Evolutionary conservation across 192 early-diverging fungal species (phyloP).

Genomic region (Linnemannia zychae): DNA sequence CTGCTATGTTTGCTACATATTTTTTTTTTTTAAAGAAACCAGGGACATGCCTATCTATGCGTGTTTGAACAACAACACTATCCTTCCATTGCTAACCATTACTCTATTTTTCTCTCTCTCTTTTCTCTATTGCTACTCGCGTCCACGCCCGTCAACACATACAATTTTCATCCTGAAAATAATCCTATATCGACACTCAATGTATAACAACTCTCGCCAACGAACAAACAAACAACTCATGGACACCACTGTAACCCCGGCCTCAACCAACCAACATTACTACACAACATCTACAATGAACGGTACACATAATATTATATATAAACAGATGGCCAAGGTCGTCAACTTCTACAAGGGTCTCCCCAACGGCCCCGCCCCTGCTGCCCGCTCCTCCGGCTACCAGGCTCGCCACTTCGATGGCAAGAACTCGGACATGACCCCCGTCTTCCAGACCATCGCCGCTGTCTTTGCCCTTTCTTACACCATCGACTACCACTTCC

Average conservation of each 20-base stretch:
- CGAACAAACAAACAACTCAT: background rate
- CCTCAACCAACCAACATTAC: background rate
- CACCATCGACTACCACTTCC: constrained; percentile 82
- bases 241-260: background rate
- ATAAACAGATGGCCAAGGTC: constrained; percentile 65
- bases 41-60: background rate
- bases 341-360: constrained; percentile 82
- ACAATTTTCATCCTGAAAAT: background rate
- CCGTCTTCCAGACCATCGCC: constrained; percentile 73
- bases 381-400: constrained; percentile 73
- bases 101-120: too few relatives aligned
- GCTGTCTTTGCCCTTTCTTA: constrained; percentile 71
- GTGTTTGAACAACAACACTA: background rate
- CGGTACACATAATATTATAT: background rate
- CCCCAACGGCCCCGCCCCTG: constrained; percentile 75
- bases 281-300: background rate
- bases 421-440: constrained; percentile 75
- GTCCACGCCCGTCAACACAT: background rate
- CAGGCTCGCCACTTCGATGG: constrained; percentile 81
- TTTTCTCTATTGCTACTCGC: background rate
- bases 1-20: background rate
- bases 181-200: background rate
- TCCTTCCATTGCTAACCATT: background rate
- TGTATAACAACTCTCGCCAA: background rate
- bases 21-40: background rate